A percentile compares a stretch with the other conserved stretches of the same genome.
Conservation (phyloP, 1,284 basidiomycete species). For the Apiotrichum sp. region DNA sequence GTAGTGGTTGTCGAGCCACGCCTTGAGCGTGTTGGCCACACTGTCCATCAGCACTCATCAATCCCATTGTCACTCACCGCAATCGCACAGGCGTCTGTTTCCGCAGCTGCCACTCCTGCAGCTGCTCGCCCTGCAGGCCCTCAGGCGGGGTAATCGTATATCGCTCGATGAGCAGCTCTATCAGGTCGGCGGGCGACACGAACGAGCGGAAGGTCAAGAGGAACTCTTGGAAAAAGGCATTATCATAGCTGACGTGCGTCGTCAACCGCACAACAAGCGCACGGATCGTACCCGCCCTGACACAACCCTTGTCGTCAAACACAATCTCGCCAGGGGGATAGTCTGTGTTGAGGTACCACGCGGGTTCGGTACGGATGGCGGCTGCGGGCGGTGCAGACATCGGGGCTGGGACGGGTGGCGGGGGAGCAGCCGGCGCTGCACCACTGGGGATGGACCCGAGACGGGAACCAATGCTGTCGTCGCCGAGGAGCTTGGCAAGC, state of each 20-base stretch:
- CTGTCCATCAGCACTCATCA: conserved; percentile 45
- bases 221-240: conserved; percentile 82
- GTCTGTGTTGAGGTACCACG: conserved; percentile 80
- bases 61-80: conserved; percentile 54
- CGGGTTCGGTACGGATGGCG: conserved; percentile 49
- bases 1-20: conserved; percentile 72
- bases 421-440: background rate
- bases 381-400: conserved; percentile 9
- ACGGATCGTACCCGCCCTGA: conserved; percentile 78
- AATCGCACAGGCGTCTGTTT: conserved; percentile 86
- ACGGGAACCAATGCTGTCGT: conserved; percentile 25
- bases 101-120: conserved; percentile 73
- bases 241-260: conserved; percentile 65
- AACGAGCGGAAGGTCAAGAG: conserved; percentile 97
- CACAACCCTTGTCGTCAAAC: conserved; percentile 72
- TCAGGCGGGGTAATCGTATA: conserved; percentile 75
- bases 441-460: background rate
- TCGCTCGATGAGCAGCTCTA: conserved; percentile 76
- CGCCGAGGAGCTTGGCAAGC: conserved; percentile 68
- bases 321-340: conserved; percentile 74
- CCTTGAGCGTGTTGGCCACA: conserved; percentile 74
- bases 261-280: conserved; percentile 86
- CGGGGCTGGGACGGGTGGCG: background rate
- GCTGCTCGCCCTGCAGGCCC: conserved; percentile 60
- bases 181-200: conserved; percentile 74